These are phyloP conservation scores for Thalassiosira sp. DNA, from an alignment of 352 stramenopile species.

Conservation along the genomic window DNA sequence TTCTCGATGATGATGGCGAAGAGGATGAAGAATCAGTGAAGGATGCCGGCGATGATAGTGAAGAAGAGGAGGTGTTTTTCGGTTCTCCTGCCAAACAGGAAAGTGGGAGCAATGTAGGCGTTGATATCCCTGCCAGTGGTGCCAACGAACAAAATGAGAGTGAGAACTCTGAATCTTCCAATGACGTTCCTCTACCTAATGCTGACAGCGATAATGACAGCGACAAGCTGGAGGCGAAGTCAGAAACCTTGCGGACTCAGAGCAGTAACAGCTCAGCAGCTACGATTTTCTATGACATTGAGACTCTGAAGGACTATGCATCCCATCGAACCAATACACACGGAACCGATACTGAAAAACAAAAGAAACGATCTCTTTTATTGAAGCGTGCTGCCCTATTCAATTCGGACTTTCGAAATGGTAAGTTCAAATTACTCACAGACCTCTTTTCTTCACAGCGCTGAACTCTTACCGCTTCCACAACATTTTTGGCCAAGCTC, in stretches of 20 bases:
- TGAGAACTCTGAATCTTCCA: neutral
- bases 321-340: conserved; percentile 40
- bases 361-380: conserved; percentile 8
- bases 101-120: neutral
- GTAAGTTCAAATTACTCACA: no score
- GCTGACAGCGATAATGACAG: neutral
- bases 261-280: no score
- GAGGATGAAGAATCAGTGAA: conserved; percentile 13
- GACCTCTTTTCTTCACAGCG: no score
- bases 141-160: neutral
- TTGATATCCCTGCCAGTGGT: neutral
- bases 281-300: conserved; percentile 39
- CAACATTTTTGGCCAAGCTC: neutral
- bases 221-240: neutral
- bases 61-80: conserved; percentile 31
- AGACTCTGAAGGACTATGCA: conserved; percentile 28
- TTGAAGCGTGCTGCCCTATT: conserved; percentile 39
- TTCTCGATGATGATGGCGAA: conserved; percentile 37
- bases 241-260: neutral
- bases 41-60: conserved; percentile 13
- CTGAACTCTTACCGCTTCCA: neutral
- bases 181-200: neutral
- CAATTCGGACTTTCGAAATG: conserved; percentile 33
- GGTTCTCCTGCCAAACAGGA: neutral
- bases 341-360: neutral